These are phyloP conservation scores for Panellus pusillus DNA, from an alignment of 768 basidiomycete species.

Conservation along the genomic window DNA sequence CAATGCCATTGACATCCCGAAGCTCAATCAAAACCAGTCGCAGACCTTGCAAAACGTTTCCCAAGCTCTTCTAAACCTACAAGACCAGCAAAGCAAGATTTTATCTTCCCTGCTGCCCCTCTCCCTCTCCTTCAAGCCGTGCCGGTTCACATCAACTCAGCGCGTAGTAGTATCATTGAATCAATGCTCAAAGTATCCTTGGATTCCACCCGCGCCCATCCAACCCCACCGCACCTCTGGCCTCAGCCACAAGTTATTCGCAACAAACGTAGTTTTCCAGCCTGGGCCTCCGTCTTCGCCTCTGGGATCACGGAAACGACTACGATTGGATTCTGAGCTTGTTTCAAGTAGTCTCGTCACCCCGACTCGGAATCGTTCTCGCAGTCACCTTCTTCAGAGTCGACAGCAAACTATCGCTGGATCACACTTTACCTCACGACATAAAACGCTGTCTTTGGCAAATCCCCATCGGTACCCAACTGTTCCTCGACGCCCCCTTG, in stretches of 20 bases:
- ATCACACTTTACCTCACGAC: too few relatives aligned
- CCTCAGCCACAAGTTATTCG: slow-evolving; percentile 7
- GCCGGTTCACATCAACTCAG: slow-evolving; percentile 54
- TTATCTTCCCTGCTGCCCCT: slow-evolving; percentile 57
- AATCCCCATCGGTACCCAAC: slow-evolving; percentile 4
- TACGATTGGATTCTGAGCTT: slow-evolving; percentile 6
- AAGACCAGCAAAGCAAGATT: slow-evolving; percentile 61
- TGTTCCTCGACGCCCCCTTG: slow-evolving; percentile 21
- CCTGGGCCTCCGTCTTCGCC: slow-evolving; percentile 13
- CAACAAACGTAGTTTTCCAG: slow-evolving; percentile 13
- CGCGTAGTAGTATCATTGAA: slow-evolving; percentile 35
- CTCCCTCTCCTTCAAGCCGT: slow-evolving; percentile 61
- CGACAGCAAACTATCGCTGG: background rate
- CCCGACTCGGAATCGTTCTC: background rate
- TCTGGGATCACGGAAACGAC: slow-evolving; percentile 10
- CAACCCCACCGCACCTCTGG: slow-evolving; percentile 6
- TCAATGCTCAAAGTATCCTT: slow-evolving; percentile 24
- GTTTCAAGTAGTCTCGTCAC: background rate
- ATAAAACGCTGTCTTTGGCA: slow-evolving; percentile 1
- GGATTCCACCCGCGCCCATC: slow-evolving; percentile 3
- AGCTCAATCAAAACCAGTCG: slow-evolving; percentile 50
- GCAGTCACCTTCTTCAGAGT: background rate
- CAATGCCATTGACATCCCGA: too few relatives aligned
- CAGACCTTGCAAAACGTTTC: slow-evolving; percentile 52
- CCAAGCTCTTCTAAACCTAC: slow-evolving; percentile 57